A percentile compares a stretch with the other conserved stretches of the same genome.
These are phyloP conservation scores for Dioscorea alata DNA, from an alignment of 106 monocot genomes.

Conservation along the genomic window DNA sequence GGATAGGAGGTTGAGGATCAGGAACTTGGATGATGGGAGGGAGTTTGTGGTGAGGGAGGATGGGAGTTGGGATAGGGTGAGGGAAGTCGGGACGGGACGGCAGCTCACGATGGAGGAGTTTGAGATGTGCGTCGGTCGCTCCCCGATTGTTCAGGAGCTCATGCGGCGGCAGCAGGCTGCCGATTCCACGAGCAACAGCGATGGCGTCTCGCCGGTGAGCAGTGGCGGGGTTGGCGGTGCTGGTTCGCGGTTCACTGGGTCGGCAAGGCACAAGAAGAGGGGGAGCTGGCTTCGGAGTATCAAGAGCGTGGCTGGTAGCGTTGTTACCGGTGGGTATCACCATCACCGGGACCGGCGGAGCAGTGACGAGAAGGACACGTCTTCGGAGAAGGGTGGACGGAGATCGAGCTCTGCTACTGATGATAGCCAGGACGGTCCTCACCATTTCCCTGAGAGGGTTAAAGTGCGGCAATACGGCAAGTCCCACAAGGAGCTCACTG, in stretches of 20 bases:
- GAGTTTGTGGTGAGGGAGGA: conserved; percentile 82
- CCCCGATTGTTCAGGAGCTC: conserved; percentile 88
- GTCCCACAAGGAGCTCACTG: conserved; percentile 50
- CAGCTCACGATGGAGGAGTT: conserved; percentile 92
- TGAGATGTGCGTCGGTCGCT: conserved; percentile 62
- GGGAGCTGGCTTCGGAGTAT: conserved; percentile 55
- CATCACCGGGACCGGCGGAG: conserved; percentile 31
- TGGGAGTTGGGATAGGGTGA: conserved; percentile 60
- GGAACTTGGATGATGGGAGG: conserved; percentile 71
- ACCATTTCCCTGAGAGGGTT: conserved; percentile 38
- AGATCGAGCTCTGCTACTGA: conserved; percentile 74
- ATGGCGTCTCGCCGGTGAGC: not conserved
- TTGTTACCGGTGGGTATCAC: conserved; percentile 21
- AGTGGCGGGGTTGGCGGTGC: conserved; percentile 8
- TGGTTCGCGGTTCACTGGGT: conserved; percentile 9
- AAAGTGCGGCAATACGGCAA: conserved; percentile 62
- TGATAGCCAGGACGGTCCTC: conserved; percentile 55
- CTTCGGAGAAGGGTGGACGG: conserved; percentile 54
- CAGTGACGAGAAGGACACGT: conserved; percentile 54
- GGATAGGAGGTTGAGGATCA: conserved; percentile 45
- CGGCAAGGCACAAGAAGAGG: conserved; percentile 31
- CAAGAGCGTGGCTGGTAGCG: conserved; percentile 45
- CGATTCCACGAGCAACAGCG: not conserved
- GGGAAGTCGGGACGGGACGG: conserved; percentile 65
- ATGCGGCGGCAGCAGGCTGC: conserved; percentile 68